Evolutionary conservation across 208 protist genomes (phyloP), one percentile per base, ranked within the genome.

Genomic region (Leishmania tarentolae): DNA sequence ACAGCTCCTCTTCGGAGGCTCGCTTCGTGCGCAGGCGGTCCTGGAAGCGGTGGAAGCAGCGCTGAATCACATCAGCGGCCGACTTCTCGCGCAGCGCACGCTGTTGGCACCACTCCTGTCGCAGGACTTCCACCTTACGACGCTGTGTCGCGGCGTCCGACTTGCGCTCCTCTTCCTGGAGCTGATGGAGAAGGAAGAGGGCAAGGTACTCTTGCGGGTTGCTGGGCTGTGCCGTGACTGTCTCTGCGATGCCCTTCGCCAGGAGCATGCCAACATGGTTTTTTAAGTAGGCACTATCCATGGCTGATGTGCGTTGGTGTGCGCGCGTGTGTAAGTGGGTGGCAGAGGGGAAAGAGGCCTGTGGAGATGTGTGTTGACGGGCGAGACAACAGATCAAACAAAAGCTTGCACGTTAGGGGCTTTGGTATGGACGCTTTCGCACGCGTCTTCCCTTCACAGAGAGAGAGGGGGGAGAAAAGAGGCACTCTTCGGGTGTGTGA

Each of bases 161-260:
- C 57, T 86, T 78, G 50, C 88, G 86, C 81, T 94, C 86, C 86
- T 97, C 88, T 68, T 96, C 85, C 77, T 98, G 91, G 52, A 98
- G 78, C 31, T 97, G 88, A 78, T 97, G 93, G 56, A 97, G 87
- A 8, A 97, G 92, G 78, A 91, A 97, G 46, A 97, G 89, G 6
- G 92, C 94, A 47, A 98, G 89, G 83, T 96, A 98, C 88, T 98
- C 96, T 85, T 96, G 92, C 37, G 96, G 96, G 84, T 98, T 96
- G 61, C 84, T 90, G 28, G 96, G 94, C 83, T 94, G 92, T 15
- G 94, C 96, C 9, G 94, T 86, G 28, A 97, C 92, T 21, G 93
- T 97, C 75, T 97, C 93, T 3, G 96, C 96, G 3, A 98, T 82
- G n/a, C 92, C 96, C 83, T 96, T 97, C 47, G 93, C 93, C 44